Conservation (phyloP, 164 flowering plant species). For the Brasenia schreberi region DNA sequence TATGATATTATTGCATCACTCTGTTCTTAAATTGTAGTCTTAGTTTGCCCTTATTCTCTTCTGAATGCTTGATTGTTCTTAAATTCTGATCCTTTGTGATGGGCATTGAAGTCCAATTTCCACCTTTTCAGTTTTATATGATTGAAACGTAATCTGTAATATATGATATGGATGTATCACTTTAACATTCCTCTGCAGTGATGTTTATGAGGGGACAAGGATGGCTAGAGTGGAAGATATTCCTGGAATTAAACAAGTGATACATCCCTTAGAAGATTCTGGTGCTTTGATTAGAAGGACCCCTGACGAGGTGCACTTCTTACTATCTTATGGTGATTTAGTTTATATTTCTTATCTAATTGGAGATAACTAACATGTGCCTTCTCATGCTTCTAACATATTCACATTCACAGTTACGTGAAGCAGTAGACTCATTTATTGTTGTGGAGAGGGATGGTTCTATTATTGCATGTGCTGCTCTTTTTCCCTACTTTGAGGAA, state of each 20-base stretch:
- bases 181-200: slow-evolving; percentile 30
- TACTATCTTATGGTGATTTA: background rate
- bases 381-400: background rate
- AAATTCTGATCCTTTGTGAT: too few species aligned
- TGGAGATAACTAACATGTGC: background rate
- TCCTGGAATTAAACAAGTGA: slow-evolving; percentile 50
- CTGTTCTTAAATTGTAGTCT: too few species aligned
- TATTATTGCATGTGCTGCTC: slow-evolving; percentile 91
- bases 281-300: slow-evolving; percentile 69
- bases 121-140: background rate
- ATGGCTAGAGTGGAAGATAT: slow-evolving; percentile 61
- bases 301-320: slow-evolving; percentile 59
- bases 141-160: background rate
- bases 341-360: too few species aligned
- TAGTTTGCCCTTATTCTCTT: too few species aligned
- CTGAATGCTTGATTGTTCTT: too few species aligned
- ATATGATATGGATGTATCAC: background rate
- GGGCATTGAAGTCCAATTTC: background rate
- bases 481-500: slow-evolving; percentile 68
- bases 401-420: slow-evolving; percentile 33
- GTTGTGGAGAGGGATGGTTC: slow-evolving; percentile 97
- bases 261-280: slow-evolving; percentile 71
- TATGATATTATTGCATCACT: too few species aligned
- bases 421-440: slow-evolving; percentile 51
- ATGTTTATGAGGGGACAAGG: slow-evolving; percentile 90